A percentile compares a stretch with the other conserved stretches of the same genome.
Conservation (phyloP, 768 basidiomycete species). For the Brasilioporus rufonigricans region DNA sequence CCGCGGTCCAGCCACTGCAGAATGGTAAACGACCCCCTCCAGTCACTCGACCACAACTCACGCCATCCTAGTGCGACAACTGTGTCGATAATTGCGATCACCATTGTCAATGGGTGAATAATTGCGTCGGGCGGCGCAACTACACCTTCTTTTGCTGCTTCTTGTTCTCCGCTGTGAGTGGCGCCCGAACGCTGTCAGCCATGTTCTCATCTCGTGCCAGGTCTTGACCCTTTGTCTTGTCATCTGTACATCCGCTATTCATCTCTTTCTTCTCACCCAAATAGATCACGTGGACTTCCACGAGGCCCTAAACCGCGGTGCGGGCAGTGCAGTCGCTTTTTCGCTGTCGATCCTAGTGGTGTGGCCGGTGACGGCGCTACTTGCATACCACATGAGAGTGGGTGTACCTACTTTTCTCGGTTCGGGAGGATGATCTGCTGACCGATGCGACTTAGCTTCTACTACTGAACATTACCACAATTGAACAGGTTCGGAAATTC, state of each 20-base stretch:
- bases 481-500: slow-evolving; percentile 75
- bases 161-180: slow-evolving; percentile 70
- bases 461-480: slow-evolving; percentile 88
- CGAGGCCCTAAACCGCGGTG: slow-evolving; percentile 47
- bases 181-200: neutral
- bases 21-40: slow-evolving; percentile 51
- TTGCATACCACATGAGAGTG: slow-evolving; percentile 85
- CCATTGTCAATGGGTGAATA: slow-evolving; percentile 91
- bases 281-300: slow-evolving; percentile 47
- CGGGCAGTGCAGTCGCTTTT: slow-evolving; percentile 83
- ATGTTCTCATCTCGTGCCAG: slow-evolving; percentile 37
- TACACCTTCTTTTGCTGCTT: slow-evolving; percentile 92
- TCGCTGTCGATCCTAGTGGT: slow-evolving; percentile 66
- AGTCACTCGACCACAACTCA: neutral
- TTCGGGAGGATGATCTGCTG: neutral
- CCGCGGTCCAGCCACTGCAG: slow-evolving; percentile 96
- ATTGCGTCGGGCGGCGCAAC: slow-evolving; percentile 92
- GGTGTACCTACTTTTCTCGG: slow-evolving; percentile 27
- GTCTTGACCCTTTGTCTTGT: slow-evolving; percentile 71
- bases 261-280: slow-evolving; percentile 67
- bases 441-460: slow-evolving; percentile 51
- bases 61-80: slow-evolving; percentile 75
- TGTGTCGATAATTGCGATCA: slow-evolving; percentile 96
- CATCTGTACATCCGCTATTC: slow-evolving; percentile 80
- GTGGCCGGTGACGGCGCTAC: slow-evolving; percentile 78